Evolutionary conservation across 345 rosid species (phyloP), one percentile per base, ranked within the genome.

Genomic region (Moricandia arvensis): DNA sequence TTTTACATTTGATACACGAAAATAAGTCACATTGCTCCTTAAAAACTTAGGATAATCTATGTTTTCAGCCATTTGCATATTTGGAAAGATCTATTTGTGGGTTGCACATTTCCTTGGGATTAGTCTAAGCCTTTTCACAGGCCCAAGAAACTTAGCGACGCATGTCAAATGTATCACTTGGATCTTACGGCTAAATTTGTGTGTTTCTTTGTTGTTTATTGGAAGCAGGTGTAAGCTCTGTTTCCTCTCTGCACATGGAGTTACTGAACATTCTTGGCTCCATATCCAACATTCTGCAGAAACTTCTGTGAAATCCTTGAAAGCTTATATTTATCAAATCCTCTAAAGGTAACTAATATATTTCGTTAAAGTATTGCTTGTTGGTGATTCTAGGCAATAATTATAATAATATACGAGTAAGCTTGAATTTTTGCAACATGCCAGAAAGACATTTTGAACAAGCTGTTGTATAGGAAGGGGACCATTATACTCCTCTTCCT

Each of bases 391-490:
- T 63, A 15, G 21, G 43, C 62, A 31, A 37, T 55, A 58, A 26
- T 17, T 17, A 8, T 18, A 17, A 17, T 54, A 37, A 34, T 59
- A 66, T 70, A 26, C 34, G 58, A 11, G 2, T 64, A 47, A 38
- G 66, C 18, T 77, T 63, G 43, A 62, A 69, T 27, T 47, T 12
- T 53, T 45, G 57, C 41, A 16, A 75, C 73, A 77, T 65, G 59
- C 68, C 26, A 71, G 34, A 24, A 72, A 53, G 82, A 66, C 66
- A 45, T 66, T 38, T 80, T 81, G 79, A 86, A 86, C 84, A 82
- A 21, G 86, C 83, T 86, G 88, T 80, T 5, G 69, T 29, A 29
- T 76, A 66, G 29, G 74, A 47, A 29, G 29, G 88, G 91, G 86
- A 79, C 84, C 87, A 82, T 74, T 59, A 73, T 35, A 77, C 84